phyloP scores from a whole-genome alignment of 371 early-diverging fungal species.

The Mucor mucedo region DNA sequence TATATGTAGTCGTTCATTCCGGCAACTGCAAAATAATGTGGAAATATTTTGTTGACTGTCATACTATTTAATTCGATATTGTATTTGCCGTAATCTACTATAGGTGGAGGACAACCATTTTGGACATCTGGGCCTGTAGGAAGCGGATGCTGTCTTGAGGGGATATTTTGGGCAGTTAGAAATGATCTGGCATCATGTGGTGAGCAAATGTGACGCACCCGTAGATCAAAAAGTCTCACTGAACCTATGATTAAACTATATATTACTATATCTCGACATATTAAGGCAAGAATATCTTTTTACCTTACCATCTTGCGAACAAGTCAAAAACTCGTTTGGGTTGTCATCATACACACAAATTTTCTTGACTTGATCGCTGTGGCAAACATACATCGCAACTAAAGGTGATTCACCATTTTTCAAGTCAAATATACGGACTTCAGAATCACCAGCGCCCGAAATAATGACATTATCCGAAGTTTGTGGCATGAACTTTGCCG shows the following conservation, averaged over 20 bases:
- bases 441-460: conserved; percentile 72
- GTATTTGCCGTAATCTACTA: conserved; percentile 56
- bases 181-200: conserved; percentile 34
- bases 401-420: conserved; percentile 10
- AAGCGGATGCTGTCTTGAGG: conserved; percentile 25
- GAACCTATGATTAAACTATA: conserved; percentile 40
- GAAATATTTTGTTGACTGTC: conserved; percentile 49
- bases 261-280: not conserved
- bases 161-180: conserved; percentile 26
- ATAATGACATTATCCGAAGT: conserved; percentile 67
- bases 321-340: conserved; percentile 62
- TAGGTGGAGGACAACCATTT: conserved; percentile 42
- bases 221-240: conserved; percentile 68
- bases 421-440: conserved; percentile 68
- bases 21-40: conserved; percentile 66
- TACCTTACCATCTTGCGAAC: conserved; percentile 67
- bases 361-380: conserved; percentile 61
- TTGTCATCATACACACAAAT: conserved; percentile 53
- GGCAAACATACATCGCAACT: conserved; percentile 55
- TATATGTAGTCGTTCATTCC: conserved; percentile 63
- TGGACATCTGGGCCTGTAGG: conserved; percentile 21
- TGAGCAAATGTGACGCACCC: conserved; percentile 50
- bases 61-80: conserved; percentile 61
- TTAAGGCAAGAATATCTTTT: not conserved
- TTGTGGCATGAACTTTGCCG: conserved; percentile 71